Conservation (phyloP, 768 basidiomycete species). For the Calocybe gangraenosa region DNA sequence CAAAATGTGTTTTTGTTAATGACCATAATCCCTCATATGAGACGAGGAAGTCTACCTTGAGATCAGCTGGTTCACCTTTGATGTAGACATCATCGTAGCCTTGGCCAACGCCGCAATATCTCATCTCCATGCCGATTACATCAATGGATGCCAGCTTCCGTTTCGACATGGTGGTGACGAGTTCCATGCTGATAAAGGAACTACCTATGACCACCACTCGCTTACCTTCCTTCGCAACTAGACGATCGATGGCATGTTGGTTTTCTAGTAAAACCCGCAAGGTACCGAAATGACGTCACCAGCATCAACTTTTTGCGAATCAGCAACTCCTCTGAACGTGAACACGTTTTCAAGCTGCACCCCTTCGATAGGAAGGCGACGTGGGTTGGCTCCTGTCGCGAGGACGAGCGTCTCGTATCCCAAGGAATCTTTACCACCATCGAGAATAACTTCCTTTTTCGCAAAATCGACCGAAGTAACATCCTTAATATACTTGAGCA, state of each 20-base stretch:
- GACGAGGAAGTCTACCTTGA: too few species aligned
- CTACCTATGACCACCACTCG: constrained; percentile 79
- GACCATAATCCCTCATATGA: too few species aligned
- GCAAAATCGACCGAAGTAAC: constrained; percentile 67
- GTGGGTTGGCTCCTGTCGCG: constrained; percentile 71
- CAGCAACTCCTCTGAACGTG: constrained; percentile 66
- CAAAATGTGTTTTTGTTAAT: too few species aligned
- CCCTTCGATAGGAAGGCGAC: constrained; percentile 73
- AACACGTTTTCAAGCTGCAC: constrained; percentile 71
- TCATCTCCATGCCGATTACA: constrained; percentile 74
- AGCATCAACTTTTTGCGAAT: constrained; percentile 67
- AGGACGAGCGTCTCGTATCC: constrained; percentile 77
- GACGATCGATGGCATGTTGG: neutral
- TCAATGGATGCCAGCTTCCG: constrained; percentile 78
- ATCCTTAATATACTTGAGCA: constrained; percentile 37
- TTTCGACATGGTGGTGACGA: constrained; percentile 71
- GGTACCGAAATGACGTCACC: constrained; percentile 38
- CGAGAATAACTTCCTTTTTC: constrained; percentile 59
- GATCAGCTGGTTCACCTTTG: constrained; percentile 65
- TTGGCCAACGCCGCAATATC: constrained; percentile 70
- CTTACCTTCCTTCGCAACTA: constrained; percentile 71
- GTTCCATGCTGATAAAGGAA: constrained; percentile 91
- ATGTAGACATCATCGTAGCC: constrained; percentile 76
- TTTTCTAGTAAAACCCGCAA: neutral
- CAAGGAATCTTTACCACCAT: constrained; percentile 53